Evolutionary conservation across 2,329 filamentous ascomycete genomes (phyloP).

Genomic region (Ophiostoma quercus): DNA sequence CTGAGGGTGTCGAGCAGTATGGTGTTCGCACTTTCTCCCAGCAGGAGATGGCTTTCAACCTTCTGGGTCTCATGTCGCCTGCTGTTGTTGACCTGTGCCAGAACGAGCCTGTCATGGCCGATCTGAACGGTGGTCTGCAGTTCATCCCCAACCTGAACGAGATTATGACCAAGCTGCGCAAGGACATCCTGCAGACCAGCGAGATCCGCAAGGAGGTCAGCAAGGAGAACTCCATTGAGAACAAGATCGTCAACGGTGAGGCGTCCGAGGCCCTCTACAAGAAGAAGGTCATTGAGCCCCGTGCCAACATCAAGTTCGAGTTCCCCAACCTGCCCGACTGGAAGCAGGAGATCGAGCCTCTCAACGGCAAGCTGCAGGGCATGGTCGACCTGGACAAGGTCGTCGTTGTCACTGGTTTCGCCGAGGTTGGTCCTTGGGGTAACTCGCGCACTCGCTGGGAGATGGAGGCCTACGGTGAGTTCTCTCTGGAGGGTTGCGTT

Average conservation of each 20-base stretch:
- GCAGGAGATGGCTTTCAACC: slow-evolving; percentile 99
- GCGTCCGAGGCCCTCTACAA: slow-evolving; percentile 89
- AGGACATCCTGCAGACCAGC: slow-evolving; percentile 90
- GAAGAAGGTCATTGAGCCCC: slow-evolving; percentile 86
- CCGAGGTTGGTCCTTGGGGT: slow-evolving; percentile 95
- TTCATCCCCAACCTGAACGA: slow-evolving; percentile 96
- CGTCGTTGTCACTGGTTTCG: slow-evolving; percentile 93
- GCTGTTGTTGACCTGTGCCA: slow-evolving; percentile 94
- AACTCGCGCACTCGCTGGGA: slow-evolving; percentile 98
- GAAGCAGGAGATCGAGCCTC: slow-evolving; percentile 82
- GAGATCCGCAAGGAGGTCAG: slow-evolving; percentile 89
- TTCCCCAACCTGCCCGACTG: slow-evolving; percentile 89
- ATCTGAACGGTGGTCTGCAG: slow-evolving; percentile 94
- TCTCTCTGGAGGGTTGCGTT: slow-evolving; percentile 94
- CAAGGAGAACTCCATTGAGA: slow-evolving; percentile 93
- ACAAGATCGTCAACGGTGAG: slow-evolving; percentile 94
- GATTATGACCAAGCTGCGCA: slow-evolving; percentile 86
- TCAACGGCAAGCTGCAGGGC: slow-evolving; percentile 83
- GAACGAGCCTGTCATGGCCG: slow-evolving; percentile 89
- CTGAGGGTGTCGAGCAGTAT: slow-evolving; percentile 92
- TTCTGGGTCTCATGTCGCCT: slow-evolving; percentile 92
- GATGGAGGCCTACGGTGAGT: slow-evolving; percentile 96
- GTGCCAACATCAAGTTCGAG: slow-evolving; percentile 96
- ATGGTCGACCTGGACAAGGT: slow-evolving; percentile 99
- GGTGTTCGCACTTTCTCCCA: slow-evolving; percentile 98